A percentile compares a stretch with the other conserved stretches of the same genome.
These are phyloP conservation scores for Mycena capillaripes DNA, from an alignment of 768 basidiomycete species.

Conservation along the genomic window DNA sequence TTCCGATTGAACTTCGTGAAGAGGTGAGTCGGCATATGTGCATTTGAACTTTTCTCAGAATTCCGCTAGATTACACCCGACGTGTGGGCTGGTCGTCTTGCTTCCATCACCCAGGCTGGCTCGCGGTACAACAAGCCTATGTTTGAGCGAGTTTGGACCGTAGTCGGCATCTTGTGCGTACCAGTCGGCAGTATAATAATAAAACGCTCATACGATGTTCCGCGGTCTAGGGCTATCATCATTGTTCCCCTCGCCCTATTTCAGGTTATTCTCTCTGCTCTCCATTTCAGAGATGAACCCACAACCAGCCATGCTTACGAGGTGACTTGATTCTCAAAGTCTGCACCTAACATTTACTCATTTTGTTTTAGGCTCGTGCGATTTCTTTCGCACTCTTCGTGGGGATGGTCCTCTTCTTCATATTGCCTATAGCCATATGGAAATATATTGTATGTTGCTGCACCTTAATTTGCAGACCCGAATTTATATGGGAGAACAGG, in stretches of 20 bases:
- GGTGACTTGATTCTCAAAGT: slow-evolving; percentile 21
- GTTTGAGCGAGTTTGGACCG: slow-evolving; percentile 60
- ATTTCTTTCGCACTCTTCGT: slow-evolving; percentile 54
- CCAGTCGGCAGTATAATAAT: not conserved
- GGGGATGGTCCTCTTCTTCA: slow-evolving; percentile 54
- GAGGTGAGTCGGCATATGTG: slow-evolving; percentile 44
- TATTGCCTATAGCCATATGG: slow-evolving; percentile 60
- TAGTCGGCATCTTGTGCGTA: slow-evolving; percentile 57
- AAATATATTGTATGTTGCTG: slow-evolving; percentile 56
- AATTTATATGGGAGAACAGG: slow-evolving; percentile 51
- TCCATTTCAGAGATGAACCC: slow-evolving; percentile 41
- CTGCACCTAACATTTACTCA: not conserved
- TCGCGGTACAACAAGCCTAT: slow-evolving; percentile 57
- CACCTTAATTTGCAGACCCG: not conserved
- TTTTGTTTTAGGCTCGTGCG: slow-evolving; percentile 47
- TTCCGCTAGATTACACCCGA: slow-evolving; percentile 54
- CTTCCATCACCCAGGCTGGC: slow-evolving; percentile 51
- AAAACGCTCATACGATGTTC: slow-evolving; percentile 15
- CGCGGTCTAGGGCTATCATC: slow-evolving; percentile 49
- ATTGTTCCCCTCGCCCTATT: slow-evolving; percentile 57
- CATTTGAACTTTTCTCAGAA: not conserved
- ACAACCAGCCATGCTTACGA: slow-evolving; percentile 25
- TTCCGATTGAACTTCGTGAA: slow-evolving; percentile 55
- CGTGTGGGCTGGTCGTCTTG: slow-evolving; percentile 59
- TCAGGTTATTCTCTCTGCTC: slow-evolving; percentile 45